Conservation (phyloP, 495 filamentous ascomycete genomes). For the Parathielavia appendiculata region DNA sequence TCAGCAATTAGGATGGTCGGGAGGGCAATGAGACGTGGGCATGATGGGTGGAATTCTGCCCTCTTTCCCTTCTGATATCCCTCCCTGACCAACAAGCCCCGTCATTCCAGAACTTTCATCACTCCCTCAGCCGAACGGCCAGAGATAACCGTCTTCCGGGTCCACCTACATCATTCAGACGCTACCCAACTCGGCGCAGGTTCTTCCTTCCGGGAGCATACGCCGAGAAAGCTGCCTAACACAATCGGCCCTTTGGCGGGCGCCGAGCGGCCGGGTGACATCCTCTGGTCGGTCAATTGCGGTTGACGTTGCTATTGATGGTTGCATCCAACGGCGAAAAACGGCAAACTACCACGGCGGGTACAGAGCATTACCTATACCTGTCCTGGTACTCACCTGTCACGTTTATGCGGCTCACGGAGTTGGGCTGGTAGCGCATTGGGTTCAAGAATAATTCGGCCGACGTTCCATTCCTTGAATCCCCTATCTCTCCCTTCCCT, state of each 20-base stretch:
- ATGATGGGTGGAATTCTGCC: not conserved
- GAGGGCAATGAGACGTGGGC: not conserved
- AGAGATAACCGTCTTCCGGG: not conserved
- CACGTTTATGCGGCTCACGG: not conserved
- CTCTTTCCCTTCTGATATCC: not conserved
- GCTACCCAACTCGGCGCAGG: not conserved
- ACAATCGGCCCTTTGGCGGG: slow-evolving; percentile 12
- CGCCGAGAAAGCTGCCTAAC: not conserved
- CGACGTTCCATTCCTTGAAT: not conserved
- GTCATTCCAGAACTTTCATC: not conserved
- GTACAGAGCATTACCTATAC: no score
- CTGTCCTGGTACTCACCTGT: no score
- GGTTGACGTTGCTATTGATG: slow-evolving; percentile 1
- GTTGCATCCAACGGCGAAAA: slow-evolving; percentile 2
- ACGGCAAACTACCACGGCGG: no score
- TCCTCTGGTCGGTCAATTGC: not conserved
- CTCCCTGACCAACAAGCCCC: not conserved
- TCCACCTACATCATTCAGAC: not conserved
- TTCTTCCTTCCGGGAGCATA: not conserved
- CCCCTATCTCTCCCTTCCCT: not conserved
- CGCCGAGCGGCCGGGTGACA: not conserved
- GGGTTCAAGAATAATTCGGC: not conserved
- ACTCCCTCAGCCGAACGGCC: not conserved
- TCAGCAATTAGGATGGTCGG: not conserved
- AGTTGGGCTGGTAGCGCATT: not conserved